Conservation (phyloP, 208 protist genomes). For the Wallacemonas sp. region DNA sequence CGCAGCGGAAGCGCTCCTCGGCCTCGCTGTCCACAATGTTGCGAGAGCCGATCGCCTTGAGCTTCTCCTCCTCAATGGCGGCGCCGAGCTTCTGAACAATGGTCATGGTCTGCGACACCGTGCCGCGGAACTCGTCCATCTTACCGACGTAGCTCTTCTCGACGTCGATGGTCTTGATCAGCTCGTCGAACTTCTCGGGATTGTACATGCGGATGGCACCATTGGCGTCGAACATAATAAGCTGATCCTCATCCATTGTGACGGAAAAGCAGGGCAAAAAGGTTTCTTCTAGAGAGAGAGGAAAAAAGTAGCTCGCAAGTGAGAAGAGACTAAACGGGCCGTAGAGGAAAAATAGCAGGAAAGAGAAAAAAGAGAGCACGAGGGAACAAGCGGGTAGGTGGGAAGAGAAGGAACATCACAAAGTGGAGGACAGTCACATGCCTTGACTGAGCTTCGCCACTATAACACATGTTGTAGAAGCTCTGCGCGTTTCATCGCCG, state of each 20-base stretch:
- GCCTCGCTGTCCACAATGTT: slow-evolving; percentile 90
- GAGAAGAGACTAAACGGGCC: no score
- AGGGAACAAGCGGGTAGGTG: neutral
- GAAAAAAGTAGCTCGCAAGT: no score
- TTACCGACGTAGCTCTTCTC: slow-evolving; percentile 71
- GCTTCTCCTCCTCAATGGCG: slow-evolving; percentile 86
- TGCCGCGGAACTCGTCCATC: slow-evolving; percentile 85
- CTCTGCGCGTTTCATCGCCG: no score
- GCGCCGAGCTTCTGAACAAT: slow-evolving; percentile 78
- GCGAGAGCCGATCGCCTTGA: slow-evolving; percentile 83
- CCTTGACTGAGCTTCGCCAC: no score
- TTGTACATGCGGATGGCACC: slow-evolving; percentile 91
- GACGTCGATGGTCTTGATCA: slow-evolving; percentile 73
- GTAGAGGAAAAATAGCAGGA: slow-evolving; percentile 16
- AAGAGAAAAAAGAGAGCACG: slow-evolving; percentile 18
- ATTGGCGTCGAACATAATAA: slow-evolving; percentile 91
- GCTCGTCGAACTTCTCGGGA: slow-evolving; percentile 89
- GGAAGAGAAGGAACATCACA: no score
- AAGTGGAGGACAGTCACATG: no score
- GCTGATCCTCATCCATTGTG: slow-evolving; percentile 81
- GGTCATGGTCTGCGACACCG: slow-evolving; percentile 81
- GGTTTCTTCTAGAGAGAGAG: no score
- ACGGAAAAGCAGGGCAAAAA: slow-evolving; percentile 9
- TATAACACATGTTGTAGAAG: no score
- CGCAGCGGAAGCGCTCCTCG: slow-evolving; percentile 72